A percentile compares a stretch with the other conserved stretches of the same genome.
phyloP scores from a whole-genome alignment of 441 rosid genomes.

The Arabidopsis lyrata region DNA sequence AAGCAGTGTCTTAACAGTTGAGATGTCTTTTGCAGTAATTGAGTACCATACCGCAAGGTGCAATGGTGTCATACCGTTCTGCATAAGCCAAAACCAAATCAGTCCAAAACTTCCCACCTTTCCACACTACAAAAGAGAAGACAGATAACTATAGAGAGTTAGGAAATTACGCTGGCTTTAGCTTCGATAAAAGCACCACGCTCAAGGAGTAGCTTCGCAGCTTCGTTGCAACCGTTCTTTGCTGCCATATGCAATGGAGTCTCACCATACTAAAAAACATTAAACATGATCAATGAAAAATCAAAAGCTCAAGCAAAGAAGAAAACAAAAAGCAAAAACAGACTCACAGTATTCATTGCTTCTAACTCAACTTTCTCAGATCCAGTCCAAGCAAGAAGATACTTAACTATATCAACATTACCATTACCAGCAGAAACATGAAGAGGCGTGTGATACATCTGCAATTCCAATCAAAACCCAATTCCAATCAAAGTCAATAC shows the following conservation, averaged over 20 bases:
- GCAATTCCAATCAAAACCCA: conserved; percentile 36
- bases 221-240: conserved; percentile 90
- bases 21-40: conserved; percentile 72
- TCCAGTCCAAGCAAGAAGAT: conserved; percentile 76
- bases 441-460: conserved; percentile 96
- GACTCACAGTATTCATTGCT: conserved; percentile 78
- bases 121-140: not conserved
- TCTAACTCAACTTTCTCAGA: conserved; percentile 78
- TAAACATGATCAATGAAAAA: not conserved
- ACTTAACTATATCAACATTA: conserved; percentile 70
- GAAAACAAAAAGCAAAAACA: not conserved
- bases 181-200: conserved; percentile 90
- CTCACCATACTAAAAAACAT: conserved; percentile 81
- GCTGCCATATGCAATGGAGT: conserved; percentile 99
- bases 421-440: conserved; percentile 87
- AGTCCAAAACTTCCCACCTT: not conserved
- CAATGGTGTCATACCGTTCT: conserved; percentile 99
- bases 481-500: no score
- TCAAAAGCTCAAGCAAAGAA: not conserved
- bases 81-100: conserved; percentile 38
- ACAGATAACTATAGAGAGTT: no score
- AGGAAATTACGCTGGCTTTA: conserved; percentile 75
- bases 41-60: conserved; percentile 97
- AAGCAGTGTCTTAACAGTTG: conserved; percentile 82
- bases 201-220: conserved; percentile 76